Base-by-base conservation (phyloP, 257 asterid genomes). In the Plantago ovata region DNA sequence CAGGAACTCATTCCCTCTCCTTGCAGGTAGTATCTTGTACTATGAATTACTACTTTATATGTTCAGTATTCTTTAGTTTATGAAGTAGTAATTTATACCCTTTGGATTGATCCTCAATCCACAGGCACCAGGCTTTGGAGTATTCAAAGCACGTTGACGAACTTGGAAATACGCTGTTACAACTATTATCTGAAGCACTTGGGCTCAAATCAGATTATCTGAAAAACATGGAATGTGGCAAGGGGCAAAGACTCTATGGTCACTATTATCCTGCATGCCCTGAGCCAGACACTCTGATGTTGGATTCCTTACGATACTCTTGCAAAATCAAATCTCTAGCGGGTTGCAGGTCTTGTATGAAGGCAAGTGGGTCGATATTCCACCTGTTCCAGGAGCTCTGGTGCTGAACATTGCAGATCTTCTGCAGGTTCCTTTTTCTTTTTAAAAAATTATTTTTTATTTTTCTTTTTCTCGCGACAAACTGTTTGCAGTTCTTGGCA, bases 201-300 rank as follows among this genome's bases (percentile, higher is more conserved):
- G 65, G 54, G 6, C 71, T 66, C 15, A 33, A 66, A 49, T 4
- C 24, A 1, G 65, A 66, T 22, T 47, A 18, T 52, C 53, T 66
- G 38, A 66, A 18, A n/a, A 28, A 9, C 43, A 57, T 66, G 71
- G 54, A 58, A n/a, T 66, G 65, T 14, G 40, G 53, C 18, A 57
- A 57, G 39, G 65, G 60, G 20, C 64, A 66, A 39, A 44, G 59
- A 2, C 10, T 66, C 7, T 9, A 22, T 11, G n/a, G 54, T 32
- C 65, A 66, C 54, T 66, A 66, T 57, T 66, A 57, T 51, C 71
- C 71, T 1, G 22, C 71, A 23, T 66, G 71, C 32, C 71, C 71
- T 5, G 65, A 66, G n/a, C 71, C 71, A 10, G 54, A 21, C 71
- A 66, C 28, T 39, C 65, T 9, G 71, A 66, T 40, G 53, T 40